Evolutionary conservation across 1,284 basidiomycete genomes (phyloP).

Genomic region (Filobasidium uniguttulatum): DNA sequence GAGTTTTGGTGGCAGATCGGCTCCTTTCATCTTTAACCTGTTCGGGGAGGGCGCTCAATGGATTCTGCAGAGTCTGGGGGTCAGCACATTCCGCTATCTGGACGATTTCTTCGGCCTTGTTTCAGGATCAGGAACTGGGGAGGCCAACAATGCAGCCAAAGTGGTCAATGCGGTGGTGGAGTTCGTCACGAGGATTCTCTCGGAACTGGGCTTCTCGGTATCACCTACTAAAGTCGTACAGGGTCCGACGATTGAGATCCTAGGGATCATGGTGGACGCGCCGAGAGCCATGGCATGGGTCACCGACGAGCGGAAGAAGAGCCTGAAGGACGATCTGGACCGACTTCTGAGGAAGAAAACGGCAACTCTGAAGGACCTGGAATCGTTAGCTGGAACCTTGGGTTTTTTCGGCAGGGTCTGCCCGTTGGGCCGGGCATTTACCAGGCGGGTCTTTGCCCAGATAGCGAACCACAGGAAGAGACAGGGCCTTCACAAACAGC

Average conservation of each 20-base stretch:
- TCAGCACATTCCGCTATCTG: slow-evolving; percentile 25
- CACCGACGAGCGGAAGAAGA: no score
- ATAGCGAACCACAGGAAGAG: background rate
- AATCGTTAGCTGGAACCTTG: no score
- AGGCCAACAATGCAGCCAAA: no score
- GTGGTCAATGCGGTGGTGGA: background rate
- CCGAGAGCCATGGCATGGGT: no score
- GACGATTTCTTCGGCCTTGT: slow-evolving; percentile 26
- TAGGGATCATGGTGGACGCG: no score
- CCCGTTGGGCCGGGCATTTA: background rate
- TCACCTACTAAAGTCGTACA: background rate
- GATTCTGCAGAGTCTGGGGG: slow-evolving; percentile 29
- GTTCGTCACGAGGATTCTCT: background rate
- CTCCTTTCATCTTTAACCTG: slow-evolving; percentile 39
- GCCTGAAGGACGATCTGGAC: no score
- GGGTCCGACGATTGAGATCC: background rate
- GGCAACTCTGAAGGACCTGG: no score
- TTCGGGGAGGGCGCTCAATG: slow-evolving; percentile 35
- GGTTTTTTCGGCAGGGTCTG: background rate
- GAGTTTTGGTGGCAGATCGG: slow-evolving; percentile 16
- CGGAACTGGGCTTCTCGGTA: background rate
- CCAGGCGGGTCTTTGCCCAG: background rate
- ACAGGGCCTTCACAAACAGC: background rate
- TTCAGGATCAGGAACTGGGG: no score
- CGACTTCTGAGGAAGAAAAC: no score